Conservation (phyloP, 495 filamentous ascomycete species). For the Friedmanniomyces simplex region DNA sequence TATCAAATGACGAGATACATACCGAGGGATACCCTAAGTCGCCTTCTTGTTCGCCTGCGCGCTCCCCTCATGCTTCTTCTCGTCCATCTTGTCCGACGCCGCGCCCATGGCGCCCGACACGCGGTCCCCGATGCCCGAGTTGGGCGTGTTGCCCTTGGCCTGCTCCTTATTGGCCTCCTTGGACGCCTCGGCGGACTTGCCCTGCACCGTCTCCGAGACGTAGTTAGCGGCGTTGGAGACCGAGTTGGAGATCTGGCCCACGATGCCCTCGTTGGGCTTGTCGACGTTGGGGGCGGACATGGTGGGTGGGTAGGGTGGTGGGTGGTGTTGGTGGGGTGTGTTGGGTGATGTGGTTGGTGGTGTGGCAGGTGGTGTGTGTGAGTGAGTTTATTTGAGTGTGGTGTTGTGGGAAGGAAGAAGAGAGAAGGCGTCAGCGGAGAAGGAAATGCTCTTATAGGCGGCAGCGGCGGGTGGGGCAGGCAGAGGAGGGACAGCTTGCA, state of each 20-base stretch:
- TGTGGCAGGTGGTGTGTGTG: too few species aligned
- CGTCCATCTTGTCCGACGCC: background rate
- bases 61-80: background rate
- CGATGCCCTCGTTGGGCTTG: conserved; percentile 7
- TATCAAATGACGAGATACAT: too few species aligned
- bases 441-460: too few species aligned
- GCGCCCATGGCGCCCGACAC: background rate
- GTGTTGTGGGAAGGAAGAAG: too few species aligned
- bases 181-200: conserved; percentile 36
- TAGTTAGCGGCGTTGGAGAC: conserved; percentile 45
- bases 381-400: too few species aligned
- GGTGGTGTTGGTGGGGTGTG: background rate
- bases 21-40: background rate
- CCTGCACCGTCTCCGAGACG: conserved; percentile 49
- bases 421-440: too few species aligned
- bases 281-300: conserved; percentile 6
- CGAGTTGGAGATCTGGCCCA: conserved; percentile 2
- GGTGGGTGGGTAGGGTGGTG: background rate
- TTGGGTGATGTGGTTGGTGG: background rate
- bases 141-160: conserved; percentile 11
- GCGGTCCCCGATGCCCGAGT: background rate
- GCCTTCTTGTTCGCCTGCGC: background rate
- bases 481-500: too few species aligned
- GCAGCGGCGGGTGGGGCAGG: too few species aligned
- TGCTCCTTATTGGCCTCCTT: conserved; percentile 55